Base-by-base conservation (phyloP, 352 stramenopile genomes). In the Thalassiosira livingstoniorum region DNA sequence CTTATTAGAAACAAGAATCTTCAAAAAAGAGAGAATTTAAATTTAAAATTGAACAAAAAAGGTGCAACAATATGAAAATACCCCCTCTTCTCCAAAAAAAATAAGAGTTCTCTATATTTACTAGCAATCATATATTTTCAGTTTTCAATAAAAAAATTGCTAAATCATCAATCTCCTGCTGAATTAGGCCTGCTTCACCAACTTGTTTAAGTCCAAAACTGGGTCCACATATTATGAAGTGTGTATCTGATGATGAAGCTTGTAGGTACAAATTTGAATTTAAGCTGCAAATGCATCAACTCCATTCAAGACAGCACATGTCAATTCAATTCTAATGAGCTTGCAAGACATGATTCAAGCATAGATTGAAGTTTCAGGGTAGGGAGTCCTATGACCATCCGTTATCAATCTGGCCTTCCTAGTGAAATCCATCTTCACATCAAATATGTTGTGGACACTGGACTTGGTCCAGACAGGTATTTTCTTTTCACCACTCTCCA, bases 361-460 rank as follows among this genome's bases (percentile, higher is more conserved):
- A 58, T 58, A 58, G 21, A 10, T 58, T 58, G 47, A 27, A 23
- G 47, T 58, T 29, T 29, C 25, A 7, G 47, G 11, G 25, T 58
- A 10, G 4, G 47, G 47, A 27, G 47, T 58, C 11, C n/a, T 58
- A n/a, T 58, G 47, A 58, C 47, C 47, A 58, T 58, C 47, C 47
- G 13, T 58, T n/a, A 58, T n/a, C 47, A 18, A 58, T 4, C 11
- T 10, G 7, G 7, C 47, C 47, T 29, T 58, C 7, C 47, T 10
- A 7, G 7, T 23, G 25, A 58, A 58, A 23, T 58, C 47, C 47
- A 58, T 58, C 47, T 58, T 58, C 7, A 58, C 47, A 58, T 58
- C 47, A 58, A 58, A 58, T 7, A 58, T 23, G 4, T 27, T 29
- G n/a, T 58, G 47, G n/a, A 10, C 47, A 47, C 39, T 47, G 7